A percentile compares a stretch with the other conserved stretches of the same genome.
Evolutionary conservation across 345 rosid genomes (phyloP).

Genomic region (Lenwebbia sp.): DNA sequence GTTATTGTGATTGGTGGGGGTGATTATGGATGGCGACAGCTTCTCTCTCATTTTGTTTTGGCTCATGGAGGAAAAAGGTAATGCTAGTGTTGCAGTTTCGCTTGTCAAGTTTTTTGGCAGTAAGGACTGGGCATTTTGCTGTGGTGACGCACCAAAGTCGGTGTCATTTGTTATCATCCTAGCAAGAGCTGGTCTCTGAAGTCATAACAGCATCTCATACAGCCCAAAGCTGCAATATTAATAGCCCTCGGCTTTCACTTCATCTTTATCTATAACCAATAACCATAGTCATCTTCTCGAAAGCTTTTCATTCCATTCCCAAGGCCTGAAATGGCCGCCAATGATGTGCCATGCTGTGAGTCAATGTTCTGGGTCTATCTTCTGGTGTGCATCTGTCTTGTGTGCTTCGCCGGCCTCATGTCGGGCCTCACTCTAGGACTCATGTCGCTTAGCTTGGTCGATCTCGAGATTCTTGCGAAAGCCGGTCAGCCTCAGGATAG

Average conservation of each 20-base stretch:
- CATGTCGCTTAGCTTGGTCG: slow-evolving; percentile 82
- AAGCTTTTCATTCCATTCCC: background rate
- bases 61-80: background rate
- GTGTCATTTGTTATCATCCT: background rate
- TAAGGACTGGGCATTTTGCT: background rate
- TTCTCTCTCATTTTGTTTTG: background rate
- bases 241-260: background rate
- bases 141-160: background rate
- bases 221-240: background rate
- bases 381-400: slow-evolving; percentile 37
- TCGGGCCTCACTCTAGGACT: slow-evolving; percentile 89
- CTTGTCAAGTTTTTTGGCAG: background rate
- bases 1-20: background rate
- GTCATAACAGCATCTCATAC: background rate
- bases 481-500: slow-evolving; percentile 72
- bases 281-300: background rate
- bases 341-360: slow-evolving; percentile 84
- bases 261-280: background rate
- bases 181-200: background rate
- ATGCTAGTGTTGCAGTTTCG: background rate
- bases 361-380: slow-evolving; percentile 78
- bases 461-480: slow-evolving; percentile 70
- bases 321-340: slow-evolving; percentile 49
- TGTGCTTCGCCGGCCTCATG: slow-evolving; percentile 79
- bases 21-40: background rate